phyloP scores from a whole-genome alignment of 768 basidiomycete species.

The Lactarius psammicola region DNA sequence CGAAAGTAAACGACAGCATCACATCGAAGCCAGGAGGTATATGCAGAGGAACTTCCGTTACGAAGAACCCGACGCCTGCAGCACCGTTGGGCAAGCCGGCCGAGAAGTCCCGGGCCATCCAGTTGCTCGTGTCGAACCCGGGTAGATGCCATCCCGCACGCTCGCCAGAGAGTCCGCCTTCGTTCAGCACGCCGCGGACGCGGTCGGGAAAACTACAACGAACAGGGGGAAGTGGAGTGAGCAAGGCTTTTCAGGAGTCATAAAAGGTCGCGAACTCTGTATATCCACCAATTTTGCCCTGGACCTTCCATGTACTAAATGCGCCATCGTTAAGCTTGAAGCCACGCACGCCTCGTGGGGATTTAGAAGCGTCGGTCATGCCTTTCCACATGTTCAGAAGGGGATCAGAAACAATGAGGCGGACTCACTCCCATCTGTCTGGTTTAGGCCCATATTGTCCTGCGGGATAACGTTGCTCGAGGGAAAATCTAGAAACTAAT shows the following conservation, averaged over 20 bases:
- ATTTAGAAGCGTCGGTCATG: constrained; percentile 56
- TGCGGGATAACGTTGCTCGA: constrained; percentile 31
- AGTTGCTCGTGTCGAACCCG: constrained; percentile 60
- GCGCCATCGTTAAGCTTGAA: constrained; percentile 64
- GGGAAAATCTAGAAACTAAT: background rate
- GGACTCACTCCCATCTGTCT: constrained; percentile 42
- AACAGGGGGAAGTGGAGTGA: background rate
- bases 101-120: constrained; percentile 56
- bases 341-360: constrained; percentile 76
- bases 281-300: constrained; percentile 48
- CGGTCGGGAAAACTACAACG: constrained; percentile 68
- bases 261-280: constrained; percentile 33
- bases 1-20: constrained; percentile 70
- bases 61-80: constrained; percentile 81
- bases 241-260: background rate
- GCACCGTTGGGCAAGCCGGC: constrained; percentile 53
- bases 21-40: constrained; percentile 62
- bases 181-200: constrained; percentile 46
- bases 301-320: constrained; percentile 44
- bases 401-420: constrained; percentile 36
- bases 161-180: constrained; percentile 46
- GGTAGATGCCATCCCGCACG: constrained; percentile 50
- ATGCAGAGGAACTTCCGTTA: constrained; percentile 65
- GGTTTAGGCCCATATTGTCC: constrained; percentile 81
- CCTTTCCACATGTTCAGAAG: constrained; percentile 30